Conservation (phyloP, 257 asterid genomes). For the Przewalskia tangutica region DNA sequence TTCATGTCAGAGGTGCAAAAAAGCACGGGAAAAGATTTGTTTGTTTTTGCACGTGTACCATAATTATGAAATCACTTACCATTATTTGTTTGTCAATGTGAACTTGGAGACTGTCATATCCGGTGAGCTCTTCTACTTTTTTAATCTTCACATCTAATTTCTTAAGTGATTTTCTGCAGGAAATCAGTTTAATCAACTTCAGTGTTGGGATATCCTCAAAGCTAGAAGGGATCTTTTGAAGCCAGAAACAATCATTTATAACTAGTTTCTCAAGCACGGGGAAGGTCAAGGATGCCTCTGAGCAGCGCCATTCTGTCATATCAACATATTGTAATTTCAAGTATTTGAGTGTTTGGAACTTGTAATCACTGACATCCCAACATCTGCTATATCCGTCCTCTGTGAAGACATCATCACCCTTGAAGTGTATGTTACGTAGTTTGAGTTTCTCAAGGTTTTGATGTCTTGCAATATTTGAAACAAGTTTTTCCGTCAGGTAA, state of each 20-base stretch:
- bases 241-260: background rate
- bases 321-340: background rate
- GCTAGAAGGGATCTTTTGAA: background rate
- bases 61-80: background rate
- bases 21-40: no score
- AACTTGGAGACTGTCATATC: background rate
- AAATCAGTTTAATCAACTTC: background rate
- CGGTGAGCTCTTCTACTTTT: background rate
- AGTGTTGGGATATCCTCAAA: background rate
- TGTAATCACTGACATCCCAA: background rate
- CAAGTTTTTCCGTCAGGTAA: background rate
- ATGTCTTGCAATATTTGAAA: background rate
- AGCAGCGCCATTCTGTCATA: background rate
- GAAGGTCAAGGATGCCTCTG: background rate
- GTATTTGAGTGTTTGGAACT: background rate
- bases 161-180: background rate
- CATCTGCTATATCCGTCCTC: background rate
- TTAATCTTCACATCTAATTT: background rate
- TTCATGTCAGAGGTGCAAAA: no score
- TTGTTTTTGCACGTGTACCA: no score
- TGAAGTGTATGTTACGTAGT: background rate
- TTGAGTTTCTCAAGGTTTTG: background rate
- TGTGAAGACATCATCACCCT: background rate
- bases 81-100: background rate
- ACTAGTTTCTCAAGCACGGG: background rate